Base-by-base conservation (phyloP, 2,329 filamentous ascomycete species). In the Scytalidium lignicola region DNA sequence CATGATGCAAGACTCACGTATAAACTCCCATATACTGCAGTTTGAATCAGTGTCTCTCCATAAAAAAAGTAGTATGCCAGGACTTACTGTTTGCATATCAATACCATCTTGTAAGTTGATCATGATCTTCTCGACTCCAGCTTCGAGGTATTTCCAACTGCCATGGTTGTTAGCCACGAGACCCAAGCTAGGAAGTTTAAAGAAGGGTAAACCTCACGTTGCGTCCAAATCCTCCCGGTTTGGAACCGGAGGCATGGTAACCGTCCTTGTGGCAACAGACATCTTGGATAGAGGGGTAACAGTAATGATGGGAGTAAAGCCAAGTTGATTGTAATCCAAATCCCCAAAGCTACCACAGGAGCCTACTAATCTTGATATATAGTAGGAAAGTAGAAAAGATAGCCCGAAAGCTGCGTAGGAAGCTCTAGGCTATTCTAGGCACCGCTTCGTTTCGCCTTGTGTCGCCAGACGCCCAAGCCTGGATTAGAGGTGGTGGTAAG, bases 61-160 rank as follows among this genome's bases (percentile, higher is more conserved):
- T 26, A 41, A 32, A 53, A 21, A 41, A 29, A 15, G 43, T 32
- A 3, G 48, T 44, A 13, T 15, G 29, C n/a, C 20, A 18, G 19
- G 23, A 65, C 80, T 63, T 74, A 88, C 84, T 60, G 89, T 92
- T 61, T 86, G 82, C 84, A 97, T 90, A 64, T 96, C 91, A 71
- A 99, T 88, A 53, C 93, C 93, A 57, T 90, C 86, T 62, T 92
- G 88, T 22, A 97, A 78, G 64, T 95, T 88, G 59, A 83, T 82
- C 92, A 99, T 97, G 64, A 99, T 95, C 66, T 86, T 88, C 57
- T 90, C 83, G 58, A 99, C 90, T 56, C 92, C 91, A 53, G 78
- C 78, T 68, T 96, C 86, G 46, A 99, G 78, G 68, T 95, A 97
- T 51, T 78, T 75, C 93, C 93, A 99, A 72, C 89, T 95, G 60